Base-by-base conservation (phyloP, 805 yeast species). In the Cyberlindnera amylophila region DNA sequence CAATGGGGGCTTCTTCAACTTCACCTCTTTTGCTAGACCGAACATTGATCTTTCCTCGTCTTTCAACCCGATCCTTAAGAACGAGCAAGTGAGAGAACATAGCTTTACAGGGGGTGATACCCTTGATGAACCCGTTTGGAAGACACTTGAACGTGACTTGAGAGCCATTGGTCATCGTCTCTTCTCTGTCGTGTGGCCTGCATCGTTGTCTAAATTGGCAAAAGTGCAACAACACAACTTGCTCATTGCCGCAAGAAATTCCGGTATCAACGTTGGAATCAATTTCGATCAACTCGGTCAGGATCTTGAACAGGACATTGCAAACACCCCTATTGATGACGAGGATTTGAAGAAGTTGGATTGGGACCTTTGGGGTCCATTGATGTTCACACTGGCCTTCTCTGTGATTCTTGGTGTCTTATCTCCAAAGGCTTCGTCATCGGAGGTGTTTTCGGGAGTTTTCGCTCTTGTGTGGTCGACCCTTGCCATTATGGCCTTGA, bases 351-450 rank as follows among this genome's bases (percentile, higher is more conserved):
- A 52, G 34, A 55, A 52, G 29, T 51, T 75, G 23, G 81, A 76
- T 26, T 78, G 82, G 83, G 83, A 77, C 57, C 57, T 78, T 38
- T 77, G 87, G 88, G 89, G 89, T 2, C 89, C 89, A 6, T 63
- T 82, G 42, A 65, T 82, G 24, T 82, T 82, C 54, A 74, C 82
- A 11, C 64, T 82, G 42, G 56, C 69, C 26, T 75, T 77, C 42
- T 66, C 85, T 3, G 75, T 80, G 19, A 64, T 74, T 17, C 60
- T 81, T 49, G 45, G 61, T 2, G 34, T 55, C 6, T 32, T 55
- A 16, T 57, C 62, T 8, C 57, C 59, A 18, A 42, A 46, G 6
- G 59, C 65, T 5, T 48, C 57, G 15, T 65, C 66, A 40, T 74
- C 83, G 6, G 67, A 71, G 40, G 82, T 80, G 26, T 82, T 82